phyloP scores from a whole-genome alignment of 169 alveolate species.

The Plasmodium gonderi region DNA sequence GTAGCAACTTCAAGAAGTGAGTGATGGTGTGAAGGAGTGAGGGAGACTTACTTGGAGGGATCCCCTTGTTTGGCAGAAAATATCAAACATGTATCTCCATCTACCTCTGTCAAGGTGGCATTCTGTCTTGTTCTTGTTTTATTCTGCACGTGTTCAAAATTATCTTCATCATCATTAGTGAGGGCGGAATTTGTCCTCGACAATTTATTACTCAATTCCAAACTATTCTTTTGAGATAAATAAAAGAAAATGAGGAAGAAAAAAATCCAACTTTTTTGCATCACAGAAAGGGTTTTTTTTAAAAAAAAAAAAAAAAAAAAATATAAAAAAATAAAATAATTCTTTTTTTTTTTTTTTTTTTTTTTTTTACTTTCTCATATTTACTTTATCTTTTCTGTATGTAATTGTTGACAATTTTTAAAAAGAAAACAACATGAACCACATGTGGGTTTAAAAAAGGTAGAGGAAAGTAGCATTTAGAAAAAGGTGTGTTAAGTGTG shows the following conservation, averaged over 20 bases:
- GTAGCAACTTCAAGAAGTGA: background rate
- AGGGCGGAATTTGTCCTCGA: background rate
- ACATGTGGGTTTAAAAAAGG: background rate
- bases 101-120: constrained; percentile 2
- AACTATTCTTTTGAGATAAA: constrained; percentile 19
- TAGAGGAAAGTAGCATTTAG: background rate
- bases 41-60: constrained; percentile 19
- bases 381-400: background rate
- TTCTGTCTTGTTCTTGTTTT: background rate
- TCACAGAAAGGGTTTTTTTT: constrained; percentile 26
- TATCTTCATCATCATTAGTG: background rate
- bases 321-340: background rate
- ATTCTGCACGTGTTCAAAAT: constrained; percentile 6
- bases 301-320: constrained; percentile 23
- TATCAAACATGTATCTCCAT: constrained; percentile 60
- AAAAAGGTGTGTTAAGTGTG: background rate
- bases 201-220: constrained; percentile 12
- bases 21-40: background rate
- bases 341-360: no score
- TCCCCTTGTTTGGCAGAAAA: constrained; percentile 62
- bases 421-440: background rate
- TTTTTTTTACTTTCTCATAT: background rate
- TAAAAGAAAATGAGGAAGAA: constrained; percentile 28
- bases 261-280: constrained; percentile 35
- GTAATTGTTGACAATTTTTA: background rate